phyloP scores from a whole-genome alignment of 768 basidiomycete species.

The Lepiota subincarnata region DNA sequence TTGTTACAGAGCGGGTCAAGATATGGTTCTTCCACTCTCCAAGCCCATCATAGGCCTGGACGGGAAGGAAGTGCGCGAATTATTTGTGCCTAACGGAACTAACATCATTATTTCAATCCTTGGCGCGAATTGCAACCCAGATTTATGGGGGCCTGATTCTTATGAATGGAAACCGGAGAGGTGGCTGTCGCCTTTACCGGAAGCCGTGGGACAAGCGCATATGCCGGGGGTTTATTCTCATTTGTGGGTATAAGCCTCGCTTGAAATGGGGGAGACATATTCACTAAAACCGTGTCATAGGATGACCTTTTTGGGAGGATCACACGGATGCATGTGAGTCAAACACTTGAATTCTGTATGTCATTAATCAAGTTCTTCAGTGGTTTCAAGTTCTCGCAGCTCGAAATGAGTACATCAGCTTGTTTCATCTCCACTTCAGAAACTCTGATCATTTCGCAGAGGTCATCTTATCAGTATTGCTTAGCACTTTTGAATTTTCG shows the following conservation, averaged over 20 bases:
- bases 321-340: constrained; percentile 15
- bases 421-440: neutral
- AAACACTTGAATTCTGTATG: too few relatives aligned
- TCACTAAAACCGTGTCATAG: constrained; percentile 1
- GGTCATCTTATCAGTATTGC: constrained; percentile 10
- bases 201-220: constrained; percentile 17
- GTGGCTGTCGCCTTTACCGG: constrained; percentile 35
- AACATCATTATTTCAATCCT: constrained; percentile 35
- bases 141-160: constrained; percentile 38
- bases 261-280: neutral
- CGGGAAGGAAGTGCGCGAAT: constrained; percentile 29
- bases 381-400: constrained; percentile 17
- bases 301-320: constrained; percentile 18
- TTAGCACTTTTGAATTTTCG: constrained; percentile 13
- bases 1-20: constrained; percentile 14
- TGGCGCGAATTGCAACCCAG: constrained; percentile 29
- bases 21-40: constrained; percentile 37
- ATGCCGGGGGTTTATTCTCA: constrained; percentile 20
- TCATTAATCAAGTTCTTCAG: constrained; percentile 7
- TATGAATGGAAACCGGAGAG: constrained; percentile 40
- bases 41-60: constrained; percentile 34
- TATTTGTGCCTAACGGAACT: constrained; percentile 39
- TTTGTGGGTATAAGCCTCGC: constrained; percentile 4
- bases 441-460: constrained; percentile 8
- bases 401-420: constrained; percentile 20